phyloP scores from a whole-genome alignment of 2,329 filamentous ascomycete species.

The Ophiostoma tasmaniense region DNA sequence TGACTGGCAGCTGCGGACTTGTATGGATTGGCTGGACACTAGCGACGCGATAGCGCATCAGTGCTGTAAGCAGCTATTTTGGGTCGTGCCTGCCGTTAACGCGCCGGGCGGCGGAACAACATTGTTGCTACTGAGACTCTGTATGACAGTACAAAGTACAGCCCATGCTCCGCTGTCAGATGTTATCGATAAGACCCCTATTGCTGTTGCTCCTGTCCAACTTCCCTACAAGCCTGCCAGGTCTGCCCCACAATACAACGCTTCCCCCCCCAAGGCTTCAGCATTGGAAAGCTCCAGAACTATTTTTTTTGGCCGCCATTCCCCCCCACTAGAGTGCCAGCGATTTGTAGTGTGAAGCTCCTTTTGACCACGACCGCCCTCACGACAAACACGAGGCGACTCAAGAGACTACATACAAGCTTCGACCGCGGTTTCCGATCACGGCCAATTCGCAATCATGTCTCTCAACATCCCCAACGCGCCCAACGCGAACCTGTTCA shows the following conservation, averaged over 20 bases:
- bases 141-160: neutral
- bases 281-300: constrained; percentile 18
- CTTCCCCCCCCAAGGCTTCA: constrained; percentile 14
- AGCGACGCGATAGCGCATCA: constrained; percentile 2
- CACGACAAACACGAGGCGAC: constrained; percentile 9
- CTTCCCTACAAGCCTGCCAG: neutral
- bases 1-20: neutral
- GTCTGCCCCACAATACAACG: constrained; percentile 4
- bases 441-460: constrained; percentile 45
- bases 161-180: neutral
- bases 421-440: constrained; percentile 5
- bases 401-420: neutral
- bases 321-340: constrained; percentile 8
- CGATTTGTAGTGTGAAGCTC: constrained; percentile 10
- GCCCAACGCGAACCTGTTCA: constrained; percentile 89
- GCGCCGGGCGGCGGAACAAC: constrained; percentile 18
- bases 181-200: constrained; percentile 9
- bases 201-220: neutral
- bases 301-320: constrained; percentile 17
- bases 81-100: neutral
- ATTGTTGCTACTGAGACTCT: constrained; percentile 13
- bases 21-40: neutral
- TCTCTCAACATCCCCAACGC: constrained; percentile 93
- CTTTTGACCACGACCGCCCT: constrained; percentile 6
- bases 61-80: neutral